Conservation (phyloP, 1,284 basidiomycete species). For the Pseudozyma thailandica region DNA sequence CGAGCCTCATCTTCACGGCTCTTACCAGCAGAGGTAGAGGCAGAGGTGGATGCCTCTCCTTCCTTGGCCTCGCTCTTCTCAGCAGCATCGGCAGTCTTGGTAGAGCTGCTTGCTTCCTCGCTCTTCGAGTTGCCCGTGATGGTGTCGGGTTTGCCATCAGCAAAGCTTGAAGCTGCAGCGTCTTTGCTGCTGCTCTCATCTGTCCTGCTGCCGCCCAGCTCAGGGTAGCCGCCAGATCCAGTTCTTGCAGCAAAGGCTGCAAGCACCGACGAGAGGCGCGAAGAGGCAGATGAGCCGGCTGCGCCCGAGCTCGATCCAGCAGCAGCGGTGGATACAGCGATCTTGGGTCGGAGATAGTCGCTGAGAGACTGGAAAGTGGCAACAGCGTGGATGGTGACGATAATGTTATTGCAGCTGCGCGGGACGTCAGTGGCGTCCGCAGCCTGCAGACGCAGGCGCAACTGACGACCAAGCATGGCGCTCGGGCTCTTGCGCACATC, state of each 20-base stretch:
- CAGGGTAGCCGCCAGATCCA: conserved; percentile 53
- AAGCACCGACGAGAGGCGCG: conserved; percentile 85
- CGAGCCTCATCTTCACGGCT: conserved; percentile 19
- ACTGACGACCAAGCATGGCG: conserved; percentile 57
- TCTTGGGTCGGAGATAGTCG: conserved; percentile 65
- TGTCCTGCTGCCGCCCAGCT: conserved; percentile 18
- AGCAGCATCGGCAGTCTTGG: not conserved
- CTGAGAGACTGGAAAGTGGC: conserved; percentile 63
- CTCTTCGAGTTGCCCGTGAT: conserved; percentile 42
- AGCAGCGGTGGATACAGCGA: conserved; percentile 32
- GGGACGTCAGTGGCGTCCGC: conserved; percentile 60
- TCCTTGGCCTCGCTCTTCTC: conserved; percentile 5
- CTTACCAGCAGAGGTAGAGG: conserved; percentile 11
- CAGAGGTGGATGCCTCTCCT: conserved; percentile 11
- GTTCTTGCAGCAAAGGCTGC: conserved; percentile 82
- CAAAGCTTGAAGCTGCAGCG: conserved; percentile 22
- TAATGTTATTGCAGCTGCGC: conserved; percentile 57
- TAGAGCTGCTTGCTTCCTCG: conserved; percentile 42
- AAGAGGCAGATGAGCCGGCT: conserved; percentile 56
- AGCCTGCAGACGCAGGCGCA: conserved; percentile 62
- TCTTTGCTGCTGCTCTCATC: conserved; percentile 75
- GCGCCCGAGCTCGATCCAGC: conserved; percentile 75
- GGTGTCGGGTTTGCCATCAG: conserved; percentile 52
- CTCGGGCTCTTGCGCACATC: conserved; percentile 52
- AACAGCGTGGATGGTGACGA: conserved; percentile 65